Percentiles rank a stretch among this genome's conserved stretches.
These are phyloP conservation scores for Trichoderma asperellum DNA, from an alignment of 2,329 filamentous ascomycete genomes.

Conservation along the genomic window DNA sequence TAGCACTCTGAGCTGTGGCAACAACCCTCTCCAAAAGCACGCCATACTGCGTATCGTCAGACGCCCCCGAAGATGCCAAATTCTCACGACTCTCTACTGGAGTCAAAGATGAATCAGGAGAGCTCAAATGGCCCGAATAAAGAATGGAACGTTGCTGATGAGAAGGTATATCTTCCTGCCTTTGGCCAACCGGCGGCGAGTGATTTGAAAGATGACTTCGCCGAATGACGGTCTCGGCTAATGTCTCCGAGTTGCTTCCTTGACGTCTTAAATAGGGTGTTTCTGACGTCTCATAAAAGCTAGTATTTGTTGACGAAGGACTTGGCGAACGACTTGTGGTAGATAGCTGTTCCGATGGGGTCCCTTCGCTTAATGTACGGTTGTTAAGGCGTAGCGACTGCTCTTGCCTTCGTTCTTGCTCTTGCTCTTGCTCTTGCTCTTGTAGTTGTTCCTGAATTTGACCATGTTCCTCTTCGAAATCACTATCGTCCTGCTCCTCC, in stretches of 20 bases:
- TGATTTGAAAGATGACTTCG: neutral
- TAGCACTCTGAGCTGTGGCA: neutral
- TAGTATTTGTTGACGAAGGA: too few species aligned
- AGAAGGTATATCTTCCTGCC: neutral
- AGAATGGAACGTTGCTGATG: neutral
- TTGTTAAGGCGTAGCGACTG: neutral
- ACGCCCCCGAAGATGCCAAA: neutral
- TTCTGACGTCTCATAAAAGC: too few species aligned
- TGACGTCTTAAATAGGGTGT: too few species aligned
- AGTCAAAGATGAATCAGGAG: neutral
- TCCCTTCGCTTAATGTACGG: too few species aligned
- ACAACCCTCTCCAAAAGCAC: neutral
- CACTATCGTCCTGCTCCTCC: neutral
- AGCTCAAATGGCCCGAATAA: neutral
- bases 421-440: neutral
- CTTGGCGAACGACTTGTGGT: too few species aligned
- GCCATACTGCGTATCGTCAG: neutral
- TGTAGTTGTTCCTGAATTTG: too few species aligned
- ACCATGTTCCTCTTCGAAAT: too few species aligned
- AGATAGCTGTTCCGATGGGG: too few species aligned
- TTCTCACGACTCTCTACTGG: neutral
- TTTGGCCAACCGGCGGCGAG: neutral
- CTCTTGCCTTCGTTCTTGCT: neutral
- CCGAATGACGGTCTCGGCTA: neutral
- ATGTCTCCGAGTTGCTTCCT: neutral